Evolutionary conservation across 1,284 basidiomycete genomes (phyloP).

Genomic region (Fistulinella cinereoalba): DNA sequence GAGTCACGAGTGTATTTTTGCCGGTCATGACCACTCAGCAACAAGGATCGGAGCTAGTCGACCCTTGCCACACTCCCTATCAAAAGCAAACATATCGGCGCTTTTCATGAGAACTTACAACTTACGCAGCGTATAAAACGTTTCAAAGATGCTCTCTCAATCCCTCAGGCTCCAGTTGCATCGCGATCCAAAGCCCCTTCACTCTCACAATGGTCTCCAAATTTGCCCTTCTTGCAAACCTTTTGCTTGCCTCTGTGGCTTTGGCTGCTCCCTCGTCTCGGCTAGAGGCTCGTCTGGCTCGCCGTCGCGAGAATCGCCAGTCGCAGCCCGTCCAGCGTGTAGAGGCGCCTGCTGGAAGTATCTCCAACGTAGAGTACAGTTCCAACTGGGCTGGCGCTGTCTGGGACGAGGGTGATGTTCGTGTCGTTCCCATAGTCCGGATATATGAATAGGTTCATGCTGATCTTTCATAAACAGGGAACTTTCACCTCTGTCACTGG

Average conservation of each 20-base stretch:
- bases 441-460: neutral
- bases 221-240: conserved; percentile 11
- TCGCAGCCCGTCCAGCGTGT: conserved; percentile 7
- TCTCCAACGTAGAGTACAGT: conserved; percentile 14
- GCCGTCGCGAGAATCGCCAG: conserved; percentile 2
- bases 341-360: neutral
- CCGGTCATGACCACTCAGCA: neutral
- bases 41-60: neutral
- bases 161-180: neutral
- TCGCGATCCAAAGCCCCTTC: neutral
- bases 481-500: conserved; percentile 18
- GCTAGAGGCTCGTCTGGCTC: neutral
- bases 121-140: neutral
- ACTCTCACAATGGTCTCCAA: conserved; percentile 18
- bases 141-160: neutral
- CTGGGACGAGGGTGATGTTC: conserved; percentile 6
- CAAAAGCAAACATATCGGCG: neutral
- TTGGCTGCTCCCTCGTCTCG: conserved; percentile 15
- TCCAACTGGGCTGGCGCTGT: conserved; percentile 8
- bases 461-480: conserved; percentile 7
- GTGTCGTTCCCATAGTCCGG: neutral
- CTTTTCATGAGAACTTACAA: neutral
- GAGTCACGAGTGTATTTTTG: neutral
- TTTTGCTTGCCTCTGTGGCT: conserved; percentile 18
- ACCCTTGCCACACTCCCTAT: neutral